Conservation (phyloP, 2,329 filamentous ascomycete genomes). For the Teratosphaeria gauchensis region DNA sequence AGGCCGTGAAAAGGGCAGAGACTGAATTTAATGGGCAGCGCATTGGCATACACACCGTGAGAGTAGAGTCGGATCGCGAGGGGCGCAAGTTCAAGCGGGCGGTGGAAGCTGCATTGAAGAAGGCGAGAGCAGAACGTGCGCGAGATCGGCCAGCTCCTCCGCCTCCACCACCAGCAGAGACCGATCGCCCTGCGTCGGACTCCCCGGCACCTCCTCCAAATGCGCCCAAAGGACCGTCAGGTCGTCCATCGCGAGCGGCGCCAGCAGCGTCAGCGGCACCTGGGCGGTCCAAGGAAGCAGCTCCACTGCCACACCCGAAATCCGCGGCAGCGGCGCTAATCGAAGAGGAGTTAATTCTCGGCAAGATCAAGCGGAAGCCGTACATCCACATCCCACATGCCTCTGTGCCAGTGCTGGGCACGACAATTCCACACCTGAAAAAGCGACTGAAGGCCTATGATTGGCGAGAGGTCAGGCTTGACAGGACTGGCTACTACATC, state of each 20-base stretch:
- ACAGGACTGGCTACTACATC: slow-evolving; percentile 82
- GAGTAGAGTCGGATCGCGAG: slow-evolving; percentile 81
- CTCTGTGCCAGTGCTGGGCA: slow-evolving; percentile 75
- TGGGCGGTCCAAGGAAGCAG: slow-evolving; percentile 25
- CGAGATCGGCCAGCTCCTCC: slow-evolving; percentile 26
- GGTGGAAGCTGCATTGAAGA: slow-evolving; percentile 64
- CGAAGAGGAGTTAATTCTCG: slow-evolving; percentile 57
- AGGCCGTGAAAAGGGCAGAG: slow-evolving; percentile 73
- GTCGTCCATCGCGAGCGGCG: slow-evolving; percentile 29
- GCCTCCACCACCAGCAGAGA: slow-evolving; percentile 19
- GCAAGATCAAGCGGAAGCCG: slow-evolving; percentile 65
- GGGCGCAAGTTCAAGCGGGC: slow-evolving; percentile 71
- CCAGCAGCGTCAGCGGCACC: slow-evolving; percentile 17
- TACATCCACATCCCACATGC: slow-evolving; percentile 85
- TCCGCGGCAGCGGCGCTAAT: slow-evolving; percentile 40
- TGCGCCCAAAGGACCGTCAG: slow-evolving; percentile 77
- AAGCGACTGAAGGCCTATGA: slow-evolving; percentile 76
- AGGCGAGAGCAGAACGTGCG: slow-evolving; percentile 53
- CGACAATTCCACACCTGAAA: slow-evolving; percentile 81
- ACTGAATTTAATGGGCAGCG: slow-evolving; percentile 67
- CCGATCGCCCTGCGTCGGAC: slow-evolving; percentile 26
- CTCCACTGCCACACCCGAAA: slow-evolving; percentile 14
- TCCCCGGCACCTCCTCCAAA: slow-evolving; percentile 63
- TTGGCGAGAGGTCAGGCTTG: slow-evolving; percentile 72
- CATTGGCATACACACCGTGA: slow-evolving; percentile 67